Base-by-base conservation (phyloP, 2,329 filamentous ascomycete species). In the Beauveria medogensis region DNA sequence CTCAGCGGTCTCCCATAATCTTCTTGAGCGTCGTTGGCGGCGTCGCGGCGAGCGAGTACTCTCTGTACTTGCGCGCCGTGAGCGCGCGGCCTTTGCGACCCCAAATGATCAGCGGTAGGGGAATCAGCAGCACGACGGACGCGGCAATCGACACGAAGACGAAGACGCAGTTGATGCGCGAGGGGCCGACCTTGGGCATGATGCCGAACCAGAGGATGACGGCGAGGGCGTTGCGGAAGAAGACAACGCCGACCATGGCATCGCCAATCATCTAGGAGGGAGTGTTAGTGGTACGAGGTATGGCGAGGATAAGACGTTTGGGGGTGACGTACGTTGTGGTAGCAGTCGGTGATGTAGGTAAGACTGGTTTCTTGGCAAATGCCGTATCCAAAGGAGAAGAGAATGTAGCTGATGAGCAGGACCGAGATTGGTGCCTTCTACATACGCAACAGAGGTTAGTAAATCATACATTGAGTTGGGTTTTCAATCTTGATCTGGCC, bases 231-330 rank as follows among this genome's bases (percentile, higher is more conserved):
- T 60, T 60, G 50, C 58, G 50, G 12, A 60, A 30, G 43, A 60
- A 60, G 16, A 60, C 58, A n/a, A 60, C 40, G 3, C 50, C 58
- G 20, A 55, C 51, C 50, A 60, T 52, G 4, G 58, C 58, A 24
- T 54, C 50, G 8, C 58, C 58, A 40, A 60, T 55, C 41, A 60
- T 60, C 58, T 60, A n/a, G 2, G 5, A 14, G 30, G 12, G 12
- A 3, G 5, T 26, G 50, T 47, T 30, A 60, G 41, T 8, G 20
- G 12, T 14, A 28, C 18, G 30, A 34, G 12, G 30, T 14, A 34
- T 12, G 26, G 4, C 16, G 16, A 18, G 16, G 14, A 2, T 9
- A 24, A 18, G 12, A 9, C 18, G 16, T 14, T 7, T 48, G 1
- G 5, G 1, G 7, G 16, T 2, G 14, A 37, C 40, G 14, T 18